Evolutionary conservation across 1,284 basidiomycete species (phyloP).

Genomic region (Ustilago sp.): DNA sequence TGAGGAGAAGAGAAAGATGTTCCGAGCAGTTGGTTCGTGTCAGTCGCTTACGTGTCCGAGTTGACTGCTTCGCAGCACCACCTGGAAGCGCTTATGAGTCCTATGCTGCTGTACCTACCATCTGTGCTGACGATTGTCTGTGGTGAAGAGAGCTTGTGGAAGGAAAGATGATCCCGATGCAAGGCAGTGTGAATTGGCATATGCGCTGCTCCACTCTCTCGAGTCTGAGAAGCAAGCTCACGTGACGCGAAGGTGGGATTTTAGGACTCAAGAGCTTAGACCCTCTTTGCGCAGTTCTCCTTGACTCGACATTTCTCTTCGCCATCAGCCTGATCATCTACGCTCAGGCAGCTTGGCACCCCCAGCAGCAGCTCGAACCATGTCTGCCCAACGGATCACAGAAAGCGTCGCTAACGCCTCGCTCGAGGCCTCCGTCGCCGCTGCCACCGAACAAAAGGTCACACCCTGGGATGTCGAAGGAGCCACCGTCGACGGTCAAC

Average conservation of each 20-base stretch:
- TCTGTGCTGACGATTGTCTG: constrained; percentile 9
- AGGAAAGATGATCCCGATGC: background rate
- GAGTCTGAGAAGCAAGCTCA: constrained; percentile 12
- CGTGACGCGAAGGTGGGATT: constrained; percentile 25
- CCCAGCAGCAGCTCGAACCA: constrained; percentile 1
- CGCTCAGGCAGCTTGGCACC: constrained; percentile 1
- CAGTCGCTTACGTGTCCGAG: background rate
- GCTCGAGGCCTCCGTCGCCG: constrained; percentile 40
- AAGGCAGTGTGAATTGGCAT: constrained; percentile 8
- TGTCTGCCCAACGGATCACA: constrained; percentile 51
- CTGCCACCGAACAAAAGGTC: constrained; percentile 77
- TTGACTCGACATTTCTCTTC: constrained; percentile 4
- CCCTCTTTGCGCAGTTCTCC: constrained; percentile 27
- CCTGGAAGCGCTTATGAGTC: background rate
- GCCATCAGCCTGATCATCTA: background rate
- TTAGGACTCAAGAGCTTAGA: constrained; percentile 6
- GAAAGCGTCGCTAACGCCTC: constrained; percentile 51
- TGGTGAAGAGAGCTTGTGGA: background rate
- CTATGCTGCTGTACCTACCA: constrained; percentile 19
- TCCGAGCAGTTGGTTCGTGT: background rate
- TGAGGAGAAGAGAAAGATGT: background rate
- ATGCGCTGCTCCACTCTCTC: constrained; percentile 37
- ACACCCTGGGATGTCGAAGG: constrained; percentile 99
- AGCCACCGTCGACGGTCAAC: constrained; percentile 89
- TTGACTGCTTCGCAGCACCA: background rate